Evolutionary conservation across 768 basidiomycete genomes (phyloP).

Genomic region (Megacollybia marginata): DNA sequence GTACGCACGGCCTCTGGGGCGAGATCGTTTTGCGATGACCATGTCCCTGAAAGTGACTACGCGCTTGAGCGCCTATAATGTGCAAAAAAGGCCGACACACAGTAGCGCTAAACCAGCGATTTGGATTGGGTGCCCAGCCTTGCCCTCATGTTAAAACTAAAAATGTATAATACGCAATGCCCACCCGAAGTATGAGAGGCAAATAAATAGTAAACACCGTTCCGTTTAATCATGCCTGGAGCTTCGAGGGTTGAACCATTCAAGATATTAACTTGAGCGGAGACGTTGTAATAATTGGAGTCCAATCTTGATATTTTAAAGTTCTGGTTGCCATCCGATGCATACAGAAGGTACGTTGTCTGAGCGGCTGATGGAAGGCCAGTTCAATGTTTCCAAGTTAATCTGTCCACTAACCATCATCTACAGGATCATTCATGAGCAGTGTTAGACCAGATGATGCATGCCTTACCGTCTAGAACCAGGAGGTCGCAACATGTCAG

Average conservation of each 20-base stretch:
- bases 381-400: background rate
- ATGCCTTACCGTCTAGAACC: constrained; percentile 30
- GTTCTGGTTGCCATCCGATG: constrained; percentile 62
- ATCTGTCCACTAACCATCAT: constrained; percentile 24
- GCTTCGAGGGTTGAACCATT: constrained; percentile 53
- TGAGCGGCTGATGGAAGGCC: background rate
- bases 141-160: background rate
- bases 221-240: constrained; percentile 54
- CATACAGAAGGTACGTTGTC: constrained; percentile 49
- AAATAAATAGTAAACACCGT: constrained; percentile 52
- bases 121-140: constrained; percentile 38
- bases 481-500: too few species aligned
- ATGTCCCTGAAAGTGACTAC: constrained; percentile 46
- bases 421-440: constrained; percentile 20
- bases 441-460: background rate
- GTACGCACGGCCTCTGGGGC: constrained; percentile 43
- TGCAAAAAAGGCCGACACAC: constrained; percentile 21
- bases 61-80: background rate
- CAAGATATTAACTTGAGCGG: constrained; percentile 36
- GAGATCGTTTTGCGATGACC: constrained; percentile 51
- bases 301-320: constrained; percentile 58
- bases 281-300: constrained; percentile 52
- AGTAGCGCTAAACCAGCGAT: constrained; percentile 47
- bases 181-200: constrained; percentile 42
- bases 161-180: background rate